Percentiles rank a stretch among this genome's conserved stretches.
Evolutionary conservation across 2,329 filamentous ascomycete species (phyloP).

Genomic region (Aspergillus neotritici): DNA sequence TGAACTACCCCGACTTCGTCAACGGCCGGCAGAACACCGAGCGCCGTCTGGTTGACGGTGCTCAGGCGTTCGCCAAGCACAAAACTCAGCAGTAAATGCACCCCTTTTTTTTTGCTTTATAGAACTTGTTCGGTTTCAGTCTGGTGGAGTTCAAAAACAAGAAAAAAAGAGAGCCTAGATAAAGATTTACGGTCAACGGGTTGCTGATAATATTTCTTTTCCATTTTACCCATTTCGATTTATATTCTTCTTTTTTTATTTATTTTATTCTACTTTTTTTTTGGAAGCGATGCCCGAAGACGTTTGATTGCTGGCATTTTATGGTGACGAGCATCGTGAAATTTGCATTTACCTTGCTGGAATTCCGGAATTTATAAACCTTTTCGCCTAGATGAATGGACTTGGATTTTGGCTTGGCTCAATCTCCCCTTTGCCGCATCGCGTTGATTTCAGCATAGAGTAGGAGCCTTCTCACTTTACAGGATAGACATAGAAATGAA

Average conservation of each 20-base stretch:
- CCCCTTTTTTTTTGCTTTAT: slow-evolving; percentile 7
- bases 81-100: slow-evolving; percentile 24
- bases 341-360: slow-evolving; percentile 4
- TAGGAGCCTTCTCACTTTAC: too few species aligned
- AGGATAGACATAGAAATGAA: too few species aligned
- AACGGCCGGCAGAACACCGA: slow-evolving; percentile 63
- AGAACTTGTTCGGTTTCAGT: slow-evolving; percentile 16
- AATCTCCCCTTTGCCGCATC: too few species aligned
- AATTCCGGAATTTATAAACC: slow-evolving; percentile 3
- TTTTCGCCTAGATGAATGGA: background rate
- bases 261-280: slow-evolving; percentile 3
- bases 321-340: slow-evolving; percentile 17
- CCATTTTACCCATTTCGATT: slow-evolving; percentile 7
- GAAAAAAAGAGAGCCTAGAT: slow-evolving; percentile 9
- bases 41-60: slow-evolving; percentile 57
- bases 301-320: slow-evolving; percentile 28
- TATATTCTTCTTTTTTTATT: slow-evolving; percentile 6
- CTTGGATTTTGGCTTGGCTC: too few species aligned
- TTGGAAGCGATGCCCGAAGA: slow-evolving; percentile 31
- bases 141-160: slow-evolving; percentile 8
- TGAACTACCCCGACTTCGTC: slow-evolving; percentile 97
- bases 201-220: too few species aligned
- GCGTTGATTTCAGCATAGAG: too few species aligned
- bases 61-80: slow-evolving; percentile 52
- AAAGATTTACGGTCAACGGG: slow-evolving; percentile 15